phyloP scores from a whole-genome alignment of 108 stramenopile genomes.

The Mediolabrus comicus region DNA sequence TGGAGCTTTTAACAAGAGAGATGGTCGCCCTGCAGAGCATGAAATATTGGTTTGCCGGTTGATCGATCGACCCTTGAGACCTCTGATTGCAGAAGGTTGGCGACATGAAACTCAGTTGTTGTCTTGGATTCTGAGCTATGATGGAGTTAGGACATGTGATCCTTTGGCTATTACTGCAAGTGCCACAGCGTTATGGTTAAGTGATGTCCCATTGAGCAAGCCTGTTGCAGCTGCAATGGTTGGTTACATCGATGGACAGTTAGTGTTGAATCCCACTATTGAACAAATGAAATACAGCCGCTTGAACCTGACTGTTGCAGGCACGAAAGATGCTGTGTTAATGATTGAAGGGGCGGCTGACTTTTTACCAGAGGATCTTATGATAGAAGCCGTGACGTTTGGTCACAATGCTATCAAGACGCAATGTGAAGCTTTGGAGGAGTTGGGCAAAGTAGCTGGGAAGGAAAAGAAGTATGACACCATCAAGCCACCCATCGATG shows the following conservation, averaged over 20 bases:
- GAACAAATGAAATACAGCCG: slow-evolving; percentile 65
- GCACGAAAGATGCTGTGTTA: slow-evolving; percentile 86
- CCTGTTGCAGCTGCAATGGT: slow-evolving; percentile 85
- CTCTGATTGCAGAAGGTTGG: slow-evolving; percentile 90
- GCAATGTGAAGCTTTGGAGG: slow-evolving; percentile 75
- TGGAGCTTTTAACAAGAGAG: slow-evolving; percentile 77
- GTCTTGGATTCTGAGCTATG: slow-evolving; percentile 89
- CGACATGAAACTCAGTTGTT: slow-evolving; percentile 93
- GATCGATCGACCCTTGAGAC: slow-evolving; percentile 94
- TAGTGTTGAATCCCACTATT: slow-evolving; percentile 75
- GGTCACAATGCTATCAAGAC: slow-evolving; percentile 82
- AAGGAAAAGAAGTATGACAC: slow-evolving; percentile 67
- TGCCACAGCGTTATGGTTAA: slow-evolving; percentile 69
- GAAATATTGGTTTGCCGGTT: slow-evolving; percentile 91
- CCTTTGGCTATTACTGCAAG: slow-evolving; percentile 75
- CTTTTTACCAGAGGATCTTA: slow-evolving; percentile 83
- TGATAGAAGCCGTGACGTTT: slow-evolving; percentile 81
- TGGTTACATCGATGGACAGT: slow-evolving; percentile 56
- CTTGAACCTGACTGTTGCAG: slow-evolving; percentile 79
- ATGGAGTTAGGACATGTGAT: slow-evolving; percentile 70
- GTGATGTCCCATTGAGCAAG: slow-evolving; percentile 70
- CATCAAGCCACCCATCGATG: slow-evolving; percentile 46
- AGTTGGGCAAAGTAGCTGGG: slow-evolving; percentile 60
- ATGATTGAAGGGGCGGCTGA: slow-evolving; percentile 96
- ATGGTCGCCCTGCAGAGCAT: slow-evolving; percentile 85